phyloP scores from a whole-genome alignment of 768 basidiomycete species.

The Rhizopogon salebrosus region DNA sequence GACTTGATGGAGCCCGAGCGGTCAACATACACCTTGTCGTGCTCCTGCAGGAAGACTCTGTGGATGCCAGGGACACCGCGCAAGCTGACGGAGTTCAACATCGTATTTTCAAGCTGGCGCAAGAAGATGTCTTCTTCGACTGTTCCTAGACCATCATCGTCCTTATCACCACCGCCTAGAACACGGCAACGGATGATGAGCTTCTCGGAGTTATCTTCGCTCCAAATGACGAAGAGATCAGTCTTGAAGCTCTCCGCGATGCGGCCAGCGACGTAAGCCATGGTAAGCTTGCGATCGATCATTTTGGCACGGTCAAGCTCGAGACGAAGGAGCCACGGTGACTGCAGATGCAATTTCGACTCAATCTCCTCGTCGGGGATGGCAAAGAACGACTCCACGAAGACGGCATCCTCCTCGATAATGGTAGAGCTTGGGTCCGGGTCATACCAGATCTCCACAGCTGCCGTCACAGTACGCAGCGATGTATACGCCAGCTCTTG shows the following conservation, averaged over 20 bases:
- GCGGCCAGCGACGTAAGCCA: slow-evolving; percentile 89
- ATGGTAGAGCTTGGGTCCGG: slow-evolving; percentile 88
- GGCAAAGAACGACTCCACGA: slow-evolving; percentile 98
- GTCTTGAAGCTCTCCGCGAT: slow-evolving; percentile 95
- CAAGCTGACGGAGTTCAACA: slow-evolving; percentile 92
- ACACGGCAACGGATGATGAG: slow-evolving; percentile 96
- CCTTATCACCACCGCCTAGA: slow-evolving; percentile 76
- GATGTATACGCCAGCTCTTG: slow-evolving; percentile 94
- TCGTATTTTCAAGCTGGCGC: slow-evolving; percentile 91
- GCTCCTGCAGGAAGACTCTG: slow-evolving; percentile 89
- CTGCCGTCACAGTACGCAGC: slow-evolving; percentile 87
- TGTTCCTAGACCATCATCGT: slow-evolving; percentile 68
- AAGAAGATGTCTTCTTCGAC: slow-evolving; percentile 95
- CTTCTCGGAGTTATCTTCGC: slow-evolving; percentile 97
- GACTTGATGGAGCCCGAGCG: slow-evolving; percentile 62
- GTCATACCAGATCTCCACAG: slow-evolving; percentile 98
- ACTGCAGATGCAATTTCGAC: slow-evolving; percentile 83
- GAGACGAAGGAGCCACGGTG: slow-evolving; percentile 95
- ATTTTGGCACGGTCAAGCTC: slow-evolving; percentile 97
- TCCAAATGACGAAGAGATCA: slow-evolving; percentile 97
- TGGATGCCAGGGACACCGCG: slow-evolving; percentile 90
- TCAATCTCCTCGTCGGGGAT: slow-evolving; percentile 98
- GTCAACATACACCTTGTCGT: slow-evolving; percentile 68
- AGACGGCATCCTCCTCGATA: slow-evolving; percentile 93
- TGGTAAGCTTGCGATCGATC: slow-evolving; percentile 94